Base-by-base conservation (phyloP, 345 rosid genomes). In the Lepidium didymum region DNA sequence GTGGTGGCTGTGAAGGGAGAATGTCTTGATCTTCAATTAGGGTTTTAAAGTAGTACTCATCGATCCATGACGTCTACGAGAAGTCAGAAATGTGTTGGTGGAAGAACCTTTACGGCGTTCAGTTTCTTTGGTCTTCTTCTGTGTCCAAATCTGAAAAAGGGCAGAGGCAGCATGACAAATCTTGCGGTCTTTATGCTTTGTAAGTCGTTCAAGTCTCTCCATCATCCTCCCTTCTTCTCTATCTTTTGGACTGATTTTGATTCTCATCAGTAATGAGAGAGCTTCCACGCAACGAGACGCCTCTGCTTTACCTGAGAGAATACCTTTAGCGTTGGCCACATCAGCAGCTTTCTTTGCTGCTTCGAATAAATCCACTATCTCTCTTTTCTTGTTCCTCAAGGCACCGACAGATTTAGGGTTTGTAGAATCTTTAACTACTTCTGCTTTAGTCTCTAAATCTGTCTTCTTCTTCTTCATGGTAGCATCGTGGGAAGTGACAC, bases 301-400 rank as follows among this genome's bases (percentile, higher is more conserved):
- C 11, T 64, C 64, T 35, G 40, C 0, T 62, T 44, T 44, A 6
- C 76, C 70, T 0, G 1, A 45, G 50, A 36, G 58, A 36, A 72
- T 3, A 9, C 76, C 58, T 5, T 45, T 45, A 15, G 43, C 13
- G 27, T 72, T 54, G 23, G 70, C 70, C 41, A 16, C 3, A 8
- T 72, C 64, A 27, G 76, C 65, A 1, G 58, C 64, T 72, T 56
- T 72, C 58, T 37, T 56, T 10, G 65, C 76, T 36, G 25, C 19
- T 56, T 64, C 64, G 8, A 67, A 67, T 25, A 53, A 18, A 50
- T 67, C 37, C 8, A 67, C 38, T 11, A 53, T 10, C 58, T 50
- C 58, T n/a, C 25, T 15, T 37, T 56, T 27, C 41, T 34, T 56
- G 31, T 35, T 52, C 37, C 7, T 13, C 56, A 27, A n/a, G 37